Evolutionary conservation across 176 grass and related monocot genomes (phyloP), one percentile per base, ranked within the genome.

Genomic region (Pontederia crassipes): DNA sequence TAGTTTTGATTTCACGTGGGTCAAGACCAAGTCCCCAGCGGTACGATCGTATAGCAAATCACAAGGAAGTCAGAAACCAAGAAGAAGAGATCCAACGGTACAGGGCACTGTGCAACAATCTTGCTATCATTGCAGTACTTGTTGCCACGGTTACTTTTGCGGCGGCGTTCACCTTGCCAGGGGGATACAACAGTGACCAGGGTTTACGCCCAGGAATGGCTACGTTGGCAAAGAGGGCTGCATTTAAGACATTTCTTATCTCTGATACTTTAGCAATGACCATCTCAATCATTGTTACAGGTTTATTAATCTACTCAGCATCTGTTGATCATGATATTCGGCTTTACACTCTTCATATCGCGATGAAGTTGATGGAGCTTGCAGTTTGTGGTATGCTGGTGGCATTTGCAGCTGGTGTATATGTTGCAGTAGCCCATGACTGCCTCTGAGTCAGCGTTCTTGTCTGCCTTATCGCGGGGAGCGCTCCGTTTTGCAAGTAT

Each of bases 1-100:
- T 1, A 24, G 46, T 48, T 27, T 64, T 64, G 46, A 64, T 64
- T 0, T 12, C 17, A 16, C 46, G 14, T 14, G 61, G 61, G 15
- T 64, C 61, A 8, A 9, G 45, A 11, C 49, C 49, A 40, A 64
- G 61, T 49, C 61, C 61, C 27, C 64, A 66, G 8, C 48, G 64
- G 10, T 11, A 10, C 11, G 64, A 66, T 52, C 48, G 28, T 20
- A 35, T 29, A n/a, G 29, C 10, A 18, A 12, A 47, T 56, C 1
- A 18, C 9, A 4, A 45, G 1, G 11, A 45, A 10, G 20, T 2
- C 13, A 40, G 28, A 10, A 46, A 17, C 13, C 26, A 24, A 24
- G 20, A 24, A 24, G 20, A 24, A 24, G 20, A 24, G 20, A 24
- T 24, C 20, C 20, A 24, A 24, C 20, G 20, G 20, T 24, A 24